Percentiles rank a stretch among this genome's conserved stretches.
These are phyloP conservation scores for Eutypella sp. DNA, from an alignment of 2,329 filamentous ascomycete genomes.

Conservation along the genomic window DNA sequence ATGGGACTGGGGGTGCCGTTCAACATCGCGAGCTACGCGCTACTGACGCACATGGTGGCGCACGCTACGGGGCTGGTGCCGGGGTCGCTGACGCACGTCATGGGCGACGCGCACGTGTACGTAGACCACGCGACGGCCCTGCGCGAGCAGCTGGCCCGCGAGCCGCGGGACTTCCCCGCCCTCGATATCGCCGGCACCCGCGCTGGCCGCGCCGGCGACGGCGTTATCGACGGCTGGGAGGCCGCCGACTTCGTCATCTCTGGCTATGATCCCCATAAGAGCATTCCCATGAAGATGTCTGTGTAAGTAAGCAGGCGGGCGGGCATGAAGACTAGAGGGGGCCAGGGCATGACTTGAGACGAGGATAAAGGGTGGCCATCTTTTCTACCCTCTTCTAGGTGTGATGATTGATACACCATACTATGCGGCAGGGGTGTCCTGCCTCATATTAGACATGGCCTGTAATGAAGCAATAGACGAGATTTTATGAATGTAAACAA, in stretches of 20 bases:
- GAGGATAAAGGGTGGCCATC: too few relatives aligned
- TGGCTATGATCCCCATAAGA: slow-evolving; percentile 86
- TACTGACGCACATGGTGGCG: slow-evolving; percentile 93
- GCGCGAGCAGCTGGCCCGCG: slow-evolving; percentile 70
- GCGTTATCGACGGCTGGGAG: slow-evolving; percentile 89
- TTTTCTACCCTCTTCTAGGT: too few relatives aligned
- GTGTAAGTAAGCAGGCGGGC: slow-evolving; percentile 44
- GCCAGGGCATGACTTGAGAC: too few relatives aligned
- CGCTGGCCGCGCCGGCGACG: slow-evolving; percentile 44
- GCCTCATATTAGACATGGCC: too few relatives aligned
- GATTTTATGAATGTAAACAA: too few relatives aligned
- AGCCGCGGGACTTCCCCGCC: slow-evolving; percentile 76
- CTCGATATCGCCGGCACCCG: slow-evolving; percentile 55
- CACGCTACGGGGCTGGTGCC: slow-evolving; percentile 80
- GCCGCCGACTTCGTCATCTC: slow-evolving; percentile 81
- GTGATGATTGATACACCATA: too few relatives aligned
- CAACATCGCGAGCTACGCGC: slow-evolving; percentile 92
- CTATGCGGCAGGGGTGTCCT: too few relatives aligned
- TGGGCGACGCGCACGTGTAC: slow-evolving; percentile 98
- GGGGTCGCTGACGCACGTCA: slow-evolving; percentile 85
- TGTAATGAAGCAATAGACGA: too few relatives aligned
- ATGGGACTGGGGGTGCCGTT: slow-evolving; percentile 97
- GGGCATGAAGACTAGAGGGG: background rate
- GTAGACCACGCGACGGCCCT: slow-evolving; percentile 87
- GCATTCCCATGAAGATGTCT: slow-evolving; percentile 98